Conservation (phyloP, 345 rosid genomes). For the Rhizophora mangle region DNA sequence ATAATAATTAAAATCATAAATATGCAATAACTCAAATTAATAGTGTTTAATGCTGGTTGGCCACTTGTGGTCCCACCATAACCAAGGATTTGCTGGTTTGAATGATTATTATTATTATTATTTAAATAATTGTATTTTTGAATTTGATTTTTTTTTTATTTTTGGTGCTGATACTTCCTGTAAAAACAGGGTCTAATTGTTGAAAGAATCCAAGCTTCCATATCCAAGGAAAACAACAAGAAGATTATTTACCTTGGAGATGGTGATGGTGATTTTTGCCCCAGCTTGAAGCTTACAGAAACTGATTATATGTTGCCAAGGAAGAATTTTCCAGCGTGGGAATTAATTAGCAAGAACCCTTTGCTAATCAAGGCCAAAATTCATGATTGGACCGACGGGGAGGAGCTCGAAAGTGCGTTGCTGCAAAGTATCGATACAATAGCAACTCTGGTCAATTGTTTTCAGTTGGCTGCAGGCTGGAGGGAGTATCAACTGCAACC, state of each 20-base stretch:
- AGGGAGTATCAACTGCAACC: slow-evolving; percentile 29
- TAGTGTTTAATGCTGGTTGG: no score
- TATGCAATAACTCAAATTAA: no score
- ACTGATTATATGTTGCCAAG: slow-evolving; percentile 74
- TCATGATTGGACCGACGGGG: slow-evolving; percentile 72
- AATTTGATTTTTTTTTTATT: not conserved
- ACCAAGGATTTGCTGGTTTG: no score
- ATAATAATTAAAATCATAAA: no score
- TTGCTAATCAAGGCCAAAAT: slow-evolving; percentile 55
- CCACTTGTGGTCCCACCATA: no score
- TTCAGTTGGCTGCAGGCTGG: slow-evolving; percentile 51
- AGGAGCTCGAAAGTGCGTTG: slow-evolving; percentile 47
- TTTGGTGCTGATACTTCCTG: not conserved
- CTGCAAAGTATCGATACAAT: slow-evolving; percentile 27
- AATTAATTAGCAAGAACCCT: slow-evolving; percentile 55
- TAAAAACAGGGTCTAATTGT: slow-evolving; percentile 49
- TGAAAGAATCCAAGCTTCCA: slow-evolving; percentile 61
- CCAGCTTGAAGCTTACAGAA: slow-evolving; percentile 56
- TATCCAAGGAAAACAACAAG: slow-evolving; percentile 42
- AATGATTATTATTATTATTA: no score
- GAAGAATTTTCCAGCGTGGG: slow-evolving; percentile 81
- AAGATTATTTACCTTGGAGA: slow-evolving; percentile 78
- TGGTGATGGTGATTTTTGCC: slow-evolving; percentile 83
- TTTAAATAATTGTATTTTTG: not conserved
- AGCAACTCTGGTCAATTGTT: slow-evolving; percentile 18